Evolutionary conservation across 192 early-diverging fungal species (phyloP), one percentile per base, ranked within the genome.

Genomic region (Neocallimastix lanati): DNA sequence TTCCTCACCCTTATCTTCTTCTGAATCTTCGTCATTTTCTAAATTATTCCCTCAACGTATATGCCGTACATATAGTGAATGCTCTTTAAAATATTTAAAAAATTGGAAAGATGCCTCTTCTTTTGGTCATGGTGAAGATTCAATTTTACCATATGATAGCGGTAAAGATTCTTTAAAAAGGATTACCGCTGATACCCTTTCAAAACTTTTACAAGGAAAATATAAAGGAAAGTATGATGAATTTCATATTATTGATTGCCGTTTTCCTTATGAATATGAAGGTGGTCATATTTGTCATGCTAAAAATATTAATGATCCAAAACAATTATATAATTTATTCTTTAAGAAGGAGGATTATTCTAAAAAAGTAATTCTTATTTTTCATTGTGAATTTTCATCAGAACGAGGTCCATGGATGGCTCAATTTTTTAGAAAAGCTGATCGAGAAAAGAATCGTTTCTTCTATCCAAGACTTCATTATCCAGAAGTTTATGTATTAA

Each of bases 351-450:
- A 50, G 13, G 40, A 50, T 50, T 50, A 50, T 21, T 50, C 40
- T 18, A 50, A 50, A 80, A 29, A 86, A 86, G 82, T 87, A 85
- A 87, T 93, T 21, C 83, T 96, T 12, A 86, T 96, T 25, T 91
- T 96, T 81, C 94, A 95, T 82, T 96, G 95, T 86, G 95, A 96
- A 85, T 96, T 92, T 80, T 93, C 92, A 28, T 85, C 87, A 28
- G 91, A 94, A 80, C 85, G 95, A 0, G 95, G 90, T 16, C 95
- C 95, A 1, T 86, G 88, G 78, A 93, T 96, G 89, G 95, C 94
- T 13, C 85, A 88, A 50, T 87, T 91, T 78, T 83, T 96, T 77
- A 88, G 95, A 76, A 90, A 87, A 21, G 87, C 88, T 58, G 95
- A 96, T 83, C 88, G 95, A 76, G 85, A 88, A 27, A 80, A 87